These are phyloP conservation scores for Alternaria sp. DNA, from an alignment of 2,329 filamentous ascomycete genomes.

Conservation along the genomic window DNA sequence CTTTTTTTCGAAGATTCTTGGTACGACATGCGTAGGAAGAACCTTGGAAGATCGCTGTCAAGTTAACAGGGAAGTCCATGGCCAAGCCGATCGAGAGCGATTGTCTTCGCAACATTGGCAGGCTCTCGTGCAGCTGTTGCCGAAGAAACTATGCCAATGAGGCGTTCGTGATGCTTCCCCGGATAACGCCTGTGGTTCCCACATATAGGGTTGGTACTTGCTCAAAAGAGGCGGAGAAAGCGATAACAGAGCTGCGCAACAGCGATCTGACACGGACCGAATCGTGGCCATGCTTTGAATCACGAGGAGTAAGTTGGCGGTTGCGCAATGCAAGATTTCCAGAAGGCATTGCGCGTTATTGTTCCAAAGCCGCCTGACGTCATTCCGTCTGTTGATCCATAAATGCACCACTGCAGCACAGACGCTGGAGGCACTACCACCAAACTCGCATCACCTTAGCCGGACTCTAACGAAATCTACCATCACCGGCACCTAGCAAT, in stretches of 20 bases:
- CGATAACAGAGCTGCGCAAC: neutral
- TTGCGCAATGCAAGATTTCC: constrained; percentile 9
- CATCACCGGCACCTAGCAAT: neutral
- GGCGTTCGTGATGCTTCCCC: constrained; percentile 1
- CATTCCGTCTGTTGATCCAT: constrained; percentile 8
- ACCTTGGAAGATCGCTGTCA: neutral
- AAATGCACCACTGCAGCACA: constrained; percentile 16
- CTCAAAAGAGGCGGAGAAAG: neutral
- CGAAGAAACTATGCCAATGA: neutral
- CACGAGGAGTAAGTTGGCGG: neutral
- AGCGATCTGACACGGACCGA: neutral
- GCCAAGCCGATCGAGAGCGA: neutral
- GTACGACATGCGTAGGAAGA: neutral
- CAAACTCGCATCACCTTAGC: constrained; percentile 13
- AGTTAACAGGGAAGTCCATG: neutral
- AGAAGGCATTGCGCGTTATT: constrained; percentile 7
- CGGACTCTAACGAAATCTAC: constrained; percentile 13
- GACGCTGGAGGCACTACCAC: neutral
- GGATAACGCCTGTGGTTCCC: neutral
- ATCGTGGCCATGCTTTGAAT: neutral
- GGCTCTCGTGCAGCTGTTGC: neutral
- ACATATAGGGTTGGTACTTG: neutral
- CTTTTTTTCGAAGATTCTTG: neutral
- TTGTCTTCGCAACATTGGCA: neutral
- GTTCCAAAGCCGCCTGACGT: constrained; percentile 20